phyloP scores from a whole-genome alignment of 2,329 filamentous ascomycete species.

The Epichloe uncinata region DNA sequence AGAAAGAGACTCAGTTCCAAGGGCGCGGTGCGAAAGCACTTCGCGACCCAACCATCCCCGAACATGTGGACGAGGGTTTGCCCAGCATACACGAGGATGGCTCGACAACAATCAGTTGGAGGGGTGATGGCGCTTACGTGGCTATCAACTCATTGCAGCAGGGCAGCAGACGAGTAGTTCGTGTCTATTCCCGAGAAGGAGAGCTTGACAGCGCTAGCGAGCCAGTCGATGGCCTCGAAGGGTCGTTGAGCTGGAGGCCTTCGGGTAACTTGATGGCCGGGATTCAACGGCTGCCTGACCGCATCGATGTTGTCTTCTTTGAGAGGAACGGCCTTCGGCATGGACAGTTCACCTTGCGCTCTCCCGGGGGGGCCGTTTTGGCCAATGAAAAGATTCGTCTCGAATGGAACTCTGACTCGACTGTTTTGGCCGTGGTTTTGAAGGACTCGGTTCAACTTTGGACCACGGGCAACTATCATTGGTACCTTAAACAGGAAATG shows the following conservation, averaged over 20 bases:
- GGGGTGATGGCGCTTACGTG: constrained; percentile 84
- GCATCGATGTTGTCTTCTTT: constrained; percentile 83
- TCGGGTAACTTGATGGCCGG: constrained; percentile 83
- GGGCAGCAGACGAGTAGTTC: constrained; percentile 60
- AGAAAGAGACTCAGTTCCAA: constrained; percentile 95
- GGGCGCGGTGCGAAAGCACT: constrained; percentile 77
- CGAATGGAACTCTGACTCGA: constrained; percentile 86
- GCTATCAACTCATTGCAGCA: constrained; percentile 71
- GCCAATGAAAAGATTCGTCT: constrained; percentile 49
- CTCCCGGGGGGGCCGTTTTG: constrained; percentile 44
- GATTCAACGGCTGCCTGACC: constrained; percentile 56
- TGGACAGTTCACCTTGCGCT: constrained; percentile 76
- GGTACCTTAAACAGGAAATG: constrained; percentile 92
- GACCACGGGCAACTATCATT: constrained; percentile 97
- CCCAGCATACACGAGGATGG: constrained; percentile 63
- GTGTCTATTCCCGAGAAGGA: constrained; percentile 84
- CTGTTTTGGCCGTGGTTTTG: constrained; percentile 71
- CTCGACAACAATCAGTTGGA: constrained; percentile 69
- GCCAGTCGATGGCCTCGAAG: constrained; percentile 84
- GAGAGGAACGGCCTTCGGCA: constrained; percentile 96
- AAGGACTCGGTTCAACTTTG: constrained; percentile 72
- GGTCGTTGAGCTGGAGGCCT: constrained; percentile 79
- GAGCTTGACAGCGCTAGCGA: constrained; percentile 87
- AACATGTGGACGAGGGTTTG: constrained; percentile 74
- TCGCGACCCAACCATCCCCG: constrained; percentile 86